Evolutionary conservation across 2,329 filamentous ascomycete species (phyloP), one percentile per base, ranked within the genome.

Genomic region (Colletotrichum cordylinicola): DNA sequence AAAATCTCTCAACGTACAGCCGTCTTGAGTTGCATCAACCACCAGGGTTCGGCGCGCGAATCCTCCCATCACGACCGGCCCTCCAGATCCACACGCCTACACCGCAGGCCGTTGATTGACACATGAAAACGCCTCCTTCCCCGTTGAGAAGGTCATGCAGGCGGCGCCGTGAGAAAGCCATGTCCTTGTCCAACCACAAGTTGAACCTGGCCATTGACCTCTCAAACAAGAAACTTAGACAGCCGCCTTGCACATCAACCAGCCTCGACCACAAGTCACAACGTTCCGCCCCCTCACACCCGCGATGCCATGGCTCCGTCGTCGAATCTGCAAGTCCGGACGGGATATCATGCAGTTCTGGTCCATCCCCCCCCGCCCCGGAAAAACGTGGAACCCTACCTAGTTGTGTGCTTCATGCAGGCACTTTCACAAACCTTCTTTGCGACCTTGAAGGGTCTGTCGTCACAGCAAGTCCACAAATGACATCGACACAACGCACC

Each of bases 1-100:
- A 33, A 66, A 73, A 61, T 58, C 60, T 64, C 64, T 39, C 35
- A 61, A 60, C 56, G 33, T 67, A 73, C 43, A 29, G 18, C 70
- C 58, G 70, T 60, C 58, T 74, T 65, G 64, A 76, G 74, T 76
- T 69, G 64, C 74, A 76, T 76, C 70, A 61, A 61, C 39, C 66
- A 35, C 70, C 66, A 52, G 65, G 71, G 35, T 58, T 31, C n/a
- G 29, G 21, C 21, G 55, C 35, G 56, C 33, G 62, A 64, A 48
- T 65, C 58, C 48, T 69, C 70, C 33, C 43, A 55, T 39, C 48
- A 27, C 13, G 18, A 56, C 18, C 68, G n/a, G 24, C 48, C 16
- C 2, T 5, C 18, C 16, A 68, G 58, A 35, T 74, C 74, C 74
- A 73, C 70, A 58, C 24, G 52, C 24, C 58, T 69, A 62, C 31